Conservation (phyloP, 2,329 filamentous ascomycete genomes). For the Lecanoromycetidae sp. region DNA sequence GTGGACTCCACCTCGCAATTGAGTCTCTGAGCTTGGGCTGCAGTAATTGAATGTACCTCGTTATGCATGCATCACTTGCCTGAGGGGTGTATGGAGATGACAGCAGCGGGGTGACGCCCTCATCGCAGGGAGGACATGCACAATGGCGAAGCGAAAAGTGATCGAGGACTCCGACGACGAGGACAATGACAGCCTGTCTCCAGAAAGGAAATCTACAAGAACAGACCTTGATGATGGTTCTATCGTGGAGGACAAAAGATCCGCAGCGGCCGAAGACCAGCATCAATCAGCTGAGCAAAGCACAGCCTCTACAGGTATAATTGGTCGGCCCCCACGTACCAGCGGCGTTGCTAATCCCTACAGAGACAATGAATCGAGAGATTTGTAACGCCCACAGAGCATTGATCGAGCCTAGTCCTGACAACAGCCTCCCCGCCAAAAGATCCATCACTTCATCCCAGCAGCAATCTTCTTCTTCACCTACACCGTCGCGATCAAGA, state of each 20-base stretch:
- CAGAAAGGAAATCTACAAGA: constrained; percentile 11
- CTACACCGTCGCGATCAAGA: not conserved
- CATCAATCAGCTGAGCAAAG: constrained; percentile 2
- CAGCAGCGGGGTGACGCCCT: too few relatives aligned
- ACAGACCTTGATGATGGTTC: constrained; percentile 14
- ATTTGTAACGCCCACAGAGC: constrained; percentile 13
- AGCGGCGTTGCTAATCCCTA: not conserved
- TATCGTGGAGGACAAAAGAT: not conserved
- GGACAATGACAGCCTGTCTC: constrained; percentile 21
- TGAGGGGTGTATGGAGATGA: too few relatives aligned
- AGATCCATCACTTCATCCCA: not conserved
- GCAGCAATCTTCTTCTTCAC: not conserved
- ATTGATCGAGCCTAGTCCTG: constrained; percentile 15
- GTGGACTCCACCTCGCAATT: too few relatives aligned
- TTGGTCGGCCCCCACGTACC: not conserved
- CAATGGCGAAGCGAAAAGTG: constrained; percentile 28
- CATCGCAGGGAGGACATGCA: too few relatives aligned
- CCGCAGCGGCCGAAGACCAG: not conserved
- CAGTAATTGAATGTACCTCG: too few relatives aligned
- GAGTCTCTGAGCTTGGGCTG: too few relatives aligned
- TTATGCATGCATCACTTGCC: too few relatives aligned
- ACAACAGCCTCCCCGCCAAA: not conserved
- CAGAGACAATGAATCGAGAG: constrained; percentile 15
- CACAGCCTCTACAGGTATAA: constrained; percentile 18
- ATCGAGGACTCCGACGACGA: constrained; percentile 37